Conservation (phyloP, 352 stramenopile genomes). For the Labyrinthula sp. region DNA sequence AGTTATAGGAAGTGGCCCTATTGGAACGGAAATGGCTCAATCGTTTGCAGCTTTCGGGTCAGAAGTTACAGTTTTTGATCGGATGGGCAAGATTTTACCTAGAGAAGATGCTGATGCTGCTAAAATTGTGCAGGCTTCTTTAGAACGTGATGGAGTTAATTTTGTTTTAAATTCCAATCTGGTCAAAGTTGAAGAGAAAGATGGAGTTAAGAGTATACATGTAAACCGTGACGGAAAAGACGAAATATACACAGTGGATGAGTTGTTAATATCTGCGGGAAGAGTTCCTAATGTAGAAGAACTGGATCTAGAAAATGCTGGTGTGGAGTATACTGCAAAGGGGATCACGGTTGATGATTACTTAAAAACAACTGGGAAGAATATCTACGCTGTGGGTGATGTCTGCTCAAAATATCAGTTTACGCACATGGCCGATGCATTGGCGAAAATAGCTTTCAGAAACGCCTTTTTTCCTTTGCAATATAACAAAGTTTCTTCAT, state of each 20-base stretch:
- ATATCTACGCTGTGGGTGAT: constrained; percentile 53
- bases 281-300: constrained; percentile 48
- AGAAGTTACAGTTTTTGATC: constrained; percentile 47
- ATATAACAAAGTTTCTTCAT: constrained; percentile 39
- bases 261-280: constrained; percentile 46
- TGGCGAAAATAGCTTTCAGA: constrained; percentile 42
- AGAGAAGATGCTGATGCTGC: constrained; percentile 48
- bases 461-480: constrained; percentile 49
- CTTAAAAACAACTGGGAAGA: constrained; percentile 45
- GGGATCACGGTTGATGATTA: constrained; percentile 49
- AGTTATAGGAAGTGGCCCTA: constrained; percentile 48
- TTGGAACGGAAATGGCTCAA: constrained; percentile 57
- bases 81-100: constrained; percentile 38
- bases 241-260: constrained; percentile 35
- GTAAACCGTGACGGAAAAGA: constrained; percentile 19
- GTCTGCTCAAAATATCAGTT: constrained; percentile 48
- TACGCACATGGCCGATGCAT: constrained; percentile 49
- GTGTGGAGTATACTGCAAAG: constrained; percentile 41
- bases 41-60: constrained; percentile 48
- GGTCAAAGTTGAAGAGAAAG: constrained; percentile 28
- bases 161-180: constrained; percentile 37
- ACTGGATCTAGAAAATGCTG: constrained; percentile 43
- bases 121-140: constrained; percentile 36
- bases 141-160: constrained; percentile 45
- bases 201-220: constrained; percentile 21